A percentile compares a stretch with the other conserved stretches of the same genome.
Evolutionary conservation across 805 yeast genomes (phyloP).

Genomic region (Sungouiozyma intestinalis): DNA sequence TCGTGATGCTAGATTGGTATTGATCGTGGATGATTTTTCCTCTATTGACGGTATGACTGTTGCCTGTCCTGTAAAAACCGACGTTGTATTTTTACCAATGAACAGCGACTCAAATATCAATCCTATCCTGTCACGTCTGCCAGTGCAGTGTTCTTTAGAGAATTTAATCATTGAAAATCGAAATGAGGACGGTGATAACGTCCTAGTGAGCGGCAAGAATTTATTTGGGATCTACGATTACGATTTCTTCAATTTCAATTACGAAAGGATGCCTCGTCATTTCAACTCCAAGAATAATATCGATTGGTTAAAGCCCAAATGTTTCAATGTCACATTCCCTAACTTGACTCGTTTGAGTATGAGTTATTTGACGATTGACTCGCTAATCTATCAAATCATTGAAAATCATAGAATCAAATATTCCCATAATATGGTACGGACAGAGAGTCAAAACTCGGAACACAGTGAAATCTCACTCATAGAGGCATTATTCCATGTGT

Average conservation of each 20-base stretch:
- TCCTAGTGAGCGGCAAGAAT: constrained; percentile 2
- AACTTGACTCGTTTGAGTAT: constrained; percentile 7
- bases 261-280: constrained; percentile 1
- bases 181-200: not conserved
- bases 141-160: not conserved
- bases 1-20: not conserved
- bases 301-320: constrained; percentile 6
- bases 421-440: not conserved
- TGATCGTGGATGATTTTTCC: not conserved
- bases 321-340: constrained; percentile 11
- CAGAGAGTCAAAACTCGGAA: not conserved
- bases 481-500: constrained; percentile 6
- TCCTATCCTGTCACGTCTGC: not conserved
- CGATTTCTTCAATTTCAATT: constrained; percentile 4
- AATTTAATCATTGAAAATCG: constrained; percentile 6
- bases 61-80: not conserved
- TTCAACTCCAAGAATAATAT: not conserved
- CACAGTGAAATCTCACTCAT: constrained; percentile 4
- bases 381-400: constrained; percentile 11
- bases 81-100: not conserved
- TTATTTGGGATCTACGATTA: constrained; percentile 12
- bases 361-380: constrained; percentile 15
- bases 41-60: not conserved
- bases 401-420: constrained; percentile 3
- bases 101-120: not conserved